These are phyloP conservation scores for Aethionema arabicum DNA, from an alignment of 345 rosid species.

Conservation along the genomic window DNA sequence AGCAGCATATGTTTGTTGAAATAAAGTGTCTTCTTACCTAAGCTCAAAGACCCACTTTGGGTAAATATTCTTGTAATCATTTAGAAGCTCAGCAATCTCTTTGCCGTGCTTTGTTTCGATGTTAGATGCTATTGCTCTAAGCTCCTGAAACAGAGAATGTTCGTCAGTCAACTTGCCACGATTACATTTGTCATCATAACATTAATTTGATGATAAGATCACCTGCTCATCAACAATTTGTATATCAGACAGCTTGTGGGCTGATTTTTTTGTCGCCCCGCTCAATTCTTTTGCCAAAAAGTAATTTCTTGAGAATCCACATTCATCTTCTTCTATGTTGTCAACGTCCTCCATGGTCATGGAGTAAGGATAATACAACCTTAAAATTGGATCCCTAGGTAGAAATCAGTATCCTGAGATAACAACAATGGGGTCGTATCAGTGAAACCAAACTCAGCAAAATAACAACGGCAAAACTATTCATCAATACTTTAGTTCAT, in stretches of 20 bases:
- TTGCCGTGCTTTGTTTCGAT: slow-evolving; percentile 65
- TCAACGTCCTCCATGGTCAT: slow-evolving; percentile 44
- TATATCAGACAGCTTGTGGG: slow-evolving; percentile 68
- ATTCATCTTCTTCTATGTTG: slow-evolving; percentile 67
- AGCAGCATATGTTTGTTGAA: not conserved
- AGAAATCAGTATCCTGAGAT: slow-evolving; percentile 1
- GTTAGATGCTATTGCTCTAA: slow-evolving; percentile 53
- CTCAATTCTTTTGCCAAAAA: slow-evolving; percentile 79
- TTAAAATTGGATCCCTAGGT: not conserved
- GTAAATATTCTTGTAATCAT: slow-evolving; percentile 62
- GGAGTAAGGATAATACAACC: not conserved
- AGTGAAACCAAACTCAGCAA: not conserved
- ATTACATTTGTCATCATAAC: not conserved
- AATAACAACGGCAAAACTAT: not conserved
- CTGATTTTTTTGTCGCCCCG: slow-evolving; percentile 60
- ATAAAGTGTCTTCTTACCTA: slow-evolving; percentile 41
- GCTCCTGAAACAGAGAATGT: slow-evolving; percentile 48
- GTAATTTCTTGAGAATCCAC: slow-evolving; percentile 83
- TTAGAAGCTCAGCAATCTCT: slow-evolving; percentile 51
- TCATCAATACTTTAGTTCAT: not conserved
- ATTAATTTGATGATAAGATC: not conserved
- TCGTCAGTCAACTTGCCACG: not conserved
- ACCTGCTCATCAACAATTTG: slow-evolving; percentile 83
- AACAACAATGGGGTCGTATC: slow-evolving; percentile 2
- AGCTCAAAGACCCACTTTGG: slow-evolving; percentile 74